These are phyloP conservation scores for Saccharomyces hybrid DNA, from an alignment of 1,139 yeast genomes.

Conservation along the genomic window DNA sequence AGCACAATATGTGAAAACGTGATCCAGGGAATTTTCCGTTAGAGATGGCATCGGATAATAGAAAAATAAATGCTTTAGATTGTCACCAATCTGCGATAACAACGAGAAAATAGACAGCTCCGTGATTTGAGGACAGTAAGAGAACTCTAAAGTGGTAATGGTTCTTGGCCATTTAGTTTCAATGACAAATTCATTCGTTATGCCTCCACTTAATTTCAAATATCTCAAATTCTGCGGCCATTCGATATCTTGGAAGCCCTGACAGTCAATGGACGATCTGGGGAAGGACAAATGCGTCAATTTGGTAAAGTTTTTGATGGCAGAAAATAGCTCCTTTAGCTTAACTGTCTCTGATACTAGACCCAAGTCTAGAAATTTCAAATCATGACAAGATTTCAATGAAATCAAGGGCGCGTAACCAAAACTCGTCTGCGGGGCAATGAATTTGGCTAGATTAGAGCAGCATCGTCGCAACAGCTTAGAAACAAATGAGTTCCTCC, in stretches of 20 bases:
- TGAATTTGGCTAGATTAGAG: constrained; percentile 51
- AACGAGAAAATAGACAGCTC: constrained; percentile 56
- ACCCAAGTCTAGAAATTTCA: constrained; percentile 68
- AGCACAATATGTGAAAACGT: constrained; percentile 68
- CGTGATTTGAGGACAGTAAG: constrained; percentile 76
- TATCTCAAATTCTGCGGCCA: constrained; percentile 80
- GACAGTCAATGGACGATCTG: constrained; percentile 73
- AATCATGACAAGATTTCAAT: constrained; percentile 56
- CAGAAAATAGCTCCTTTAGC: constrained; percentile 64
- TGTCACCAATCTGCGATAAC: constrained; percentile 55
- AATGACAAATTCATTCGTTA: constrained; percentile 68
- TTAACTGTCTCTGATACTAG: constrained; percentile 88
- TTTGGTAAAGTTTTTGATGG: constrained; percentile 54
- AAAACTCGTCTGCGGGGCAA: constrained; percentile 93
- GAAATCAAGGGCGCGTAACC: constrained; percentile 84
- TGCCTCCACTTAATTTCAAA: constrained; percentile 80
- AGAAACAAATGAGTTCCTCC: constrained; percentile 88
- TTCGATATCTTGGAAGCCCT: constrained; percentile 39
- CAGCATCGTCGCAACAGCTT: constrained; percentile 71
- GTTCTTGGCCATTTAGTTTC: constrained; percentile 63
- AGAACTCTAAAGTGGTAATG: constrained; percentile 64
- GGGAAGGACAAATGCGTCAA: constrained; percentile 81
- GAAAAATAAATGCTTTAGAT: constrained; percentile 54
- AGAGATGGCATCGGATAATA: constrained; percentile 87
- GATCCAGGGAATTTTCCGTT: constrained; percentile 61